These are phyloP conservation scores for Fusarium praegraminearum DNA, from an alignment of 2,329 filamentous ascomycete species.

Conservation along the genomic window DNA sequence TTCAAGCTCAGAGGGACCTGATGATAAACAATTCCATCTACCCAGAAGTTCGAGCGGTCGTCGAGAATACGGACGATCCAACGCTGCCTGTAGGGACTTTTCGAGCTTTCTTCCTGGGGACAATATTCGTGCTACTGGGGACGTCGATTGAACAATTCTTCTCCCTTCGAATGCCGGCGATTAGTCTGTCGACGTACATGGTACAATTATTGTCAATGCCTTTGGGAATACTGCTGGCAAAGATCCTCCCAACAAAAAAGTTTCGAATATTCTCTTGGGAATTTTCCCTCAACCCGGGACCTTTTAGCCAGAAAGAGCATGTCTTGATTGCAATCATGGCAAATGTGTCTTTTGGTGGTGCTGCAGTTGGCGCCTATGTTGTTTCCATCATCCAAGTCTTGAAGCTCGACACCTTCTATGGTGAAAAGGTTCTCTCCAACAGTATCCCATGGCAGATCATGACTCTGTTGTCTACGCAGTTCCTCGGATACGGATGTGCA, in stretches of 20 bases:
- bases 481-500: constrained; percentile 65
- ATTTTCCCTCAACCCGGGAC: constrained; percentile 60
- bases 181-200: constrained; percentile 55
- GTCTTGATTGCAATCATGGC: constrained; percentile 68
- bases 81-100: constrained; percentile 57
- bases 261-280: constrained; percentile 23
- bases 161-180: constrained; percentile 56
- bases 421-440: constrained; percentile 52
- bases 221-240: constrained; percentile 52
- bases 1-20: constrained; percentile 42
- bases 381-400: constrained; percentile 61
- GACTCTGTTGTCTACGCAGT: constrained; percentile 61
- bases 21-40: constrained; percentile 54
- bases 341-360: constrained; percentile 58
- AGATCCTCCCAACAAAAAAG: constrained; percentile 20
- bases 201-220: constrained; percentile 57
- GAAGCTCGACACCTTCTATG: constrained; percentile 59
- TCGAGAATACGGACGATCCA: constrained; percentile 58
- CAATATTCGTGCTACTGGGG: constrained; percentile 50
- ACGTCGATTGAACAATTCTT: constrained; percentile 53
- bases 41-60: constrained; percentile 59
- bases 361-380: constrained; percentile 56
- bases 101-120: constrained; percentile 55
- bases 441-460: constrained; percentile 60
- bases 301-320: constrained; percentile 67